These are phyloP conservation scores for Fusarium compactum DNA, from an alignment of 2,329 filamentous ascomycete genomes.

Conservation along the genomic window DNA sequence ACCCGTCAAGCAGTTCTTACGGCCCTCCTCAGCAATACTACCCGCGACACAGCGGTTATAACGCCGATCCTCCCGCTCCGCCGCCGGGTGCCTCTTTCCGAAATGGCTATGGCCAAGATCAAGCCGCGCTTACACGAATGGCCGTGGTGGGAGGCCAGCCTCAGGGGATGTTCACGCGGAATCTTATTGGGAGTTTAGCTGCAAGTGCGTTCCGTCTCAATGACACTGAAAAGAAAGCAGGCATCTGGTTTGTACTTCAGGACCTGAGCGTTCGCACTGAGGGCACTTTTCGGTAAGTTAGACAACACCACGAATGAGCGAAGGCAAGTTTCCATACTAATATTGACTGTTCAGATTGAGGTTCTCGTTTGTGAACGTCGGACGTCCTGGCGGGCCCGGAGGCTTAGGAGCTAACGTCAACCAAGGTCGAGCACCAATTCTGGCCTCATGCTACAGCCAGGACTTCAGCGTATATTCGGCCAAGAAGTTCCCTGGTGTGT, in stretches of 20 bases:
- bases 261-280: constrained; percentile 95
- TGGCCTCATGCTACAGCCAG: constrained; percentile 88
- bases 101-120: constrained; percentile 50
- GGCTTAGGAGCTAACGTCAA: constrained; percentile 68
- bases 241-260: constrained; percentile 97
- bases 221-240: constrained; percentile 82
- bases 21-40: constrained; percentile 55
- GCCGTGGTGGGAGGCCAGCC: constrained; percentile 62
- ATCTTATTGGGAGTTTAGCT: constrained; percentile 91
- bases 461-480: constrained; percentile 94
- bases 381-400: constrained; percentile 58
- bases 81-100: constrained; percentile 47
- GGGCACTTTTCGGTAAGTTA: constrained; percentile 82
- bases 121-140: constrained; percentile 50
- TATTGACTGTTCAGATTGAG: constrained; percentile 60
- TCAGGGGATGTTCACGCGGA: constrained; percentile 91
- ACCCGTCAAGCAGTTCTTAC: constrained; percentile 51
- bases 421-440: constrained; percentile 80
- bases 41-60: constrained; percentile 51
- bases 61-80: constrained; percentile 46
- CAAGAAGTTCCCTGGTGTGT: constrained; percentile 98
- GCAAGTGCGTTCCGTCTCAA: constrained; percentile 88
- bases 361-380: constrained; percentile 88
- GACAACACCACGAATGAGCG: background rate
- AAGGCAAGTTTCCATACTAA: constrained; percentile 28